These are phyloP conservation scores for Tylopilus rubrobrunneus DNA, from an alignment of 768 basidiomycete genomes.

Conservation along the genomic window DNA sequence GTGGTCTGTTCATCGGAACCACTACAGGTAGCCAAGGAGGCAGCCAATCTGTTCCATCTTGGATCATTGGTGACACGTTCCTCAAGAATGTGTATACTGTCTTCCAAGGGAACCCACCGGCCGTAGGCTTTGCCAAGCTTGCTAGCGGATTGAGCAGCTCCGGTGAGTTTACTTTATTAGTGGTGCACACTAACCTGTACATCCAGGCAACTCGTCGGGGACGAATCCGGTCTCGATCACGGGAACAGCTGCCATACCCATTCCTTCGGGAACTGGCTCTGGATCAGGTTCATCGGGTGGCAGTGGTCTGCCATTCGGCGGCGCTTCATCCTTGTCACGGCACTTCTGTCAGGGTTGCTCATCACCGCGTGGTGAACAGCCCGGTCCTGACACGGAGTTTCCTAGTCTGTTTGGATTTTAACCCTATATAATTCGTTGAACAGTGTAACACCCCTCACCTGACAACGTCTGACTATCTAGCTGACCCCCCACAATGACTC, in stretches of 20 bases:
- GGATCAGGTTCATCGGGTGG: background rate
- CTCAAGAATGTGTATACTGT: slow-evolving; percentile 40
- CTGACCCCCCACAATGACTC: background rate
- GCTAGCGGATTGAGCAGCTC: slow-evolving; percentile 15
- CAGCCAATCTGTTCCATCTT: slow-evolving; percentile 36
- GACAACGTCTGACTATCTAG: background rate
- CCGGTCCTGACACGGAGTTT: background rate
- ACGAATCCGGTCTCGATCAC: background rate
- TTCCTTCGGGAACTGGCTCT: background rate
- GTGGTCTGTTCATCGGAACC: slow-evolving; percentile 69
- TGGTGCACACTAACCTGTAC: background rate
- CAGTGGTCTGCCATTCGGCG: background rate
- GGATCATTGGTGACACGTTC: slow-evolving; percentile 75
- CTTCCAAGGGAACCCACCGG: slow-evolving; percentile 23
- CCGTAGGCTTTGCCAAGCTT: slow-evolving; percentile 30
- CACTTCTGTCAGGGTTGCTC: slow-evolving; percentile 10
- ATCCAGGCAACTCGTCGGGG: background rate
- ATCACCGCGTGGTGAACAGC: slow-evolving; percentile 3
- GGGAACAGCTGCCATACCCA: background rate
- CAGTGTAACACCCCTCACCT: no score
- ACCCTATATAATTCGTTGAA: background rate
- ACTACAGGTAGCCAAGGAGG: slow-evolving; percentile 36
- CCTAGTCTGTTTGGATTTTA: background rate
- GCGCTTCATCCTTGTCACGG: slow-evolving; percentile 5
- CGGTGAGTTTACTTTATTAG: background rate